phyloP scores from a whole-genome alignment of 306 rosid species.

The Pueraria montana region DNA sequence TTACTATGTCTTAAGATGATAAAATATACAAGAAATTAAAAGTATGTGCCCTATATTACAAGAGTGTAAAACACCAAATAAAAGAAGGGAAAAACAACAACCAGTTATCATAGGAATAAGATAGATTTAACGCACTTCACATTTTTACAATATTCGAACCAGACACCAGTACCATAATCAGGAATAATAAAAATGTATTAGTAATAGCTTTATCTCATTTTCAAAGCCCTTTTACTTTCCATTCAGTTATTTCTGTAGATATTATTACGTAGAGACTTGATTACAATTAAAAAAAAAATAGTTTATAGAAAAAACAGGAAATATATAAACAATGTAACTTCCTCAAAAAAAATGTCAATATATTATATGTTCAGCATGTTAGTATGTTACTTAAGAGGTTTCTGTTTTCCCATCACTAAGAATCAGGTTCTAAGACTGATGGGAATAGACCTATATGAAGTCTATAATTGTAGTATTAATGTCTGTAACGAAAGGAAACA shows the following conservation, averaged over 20 bases:
- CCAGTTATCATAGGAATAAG: not conserved
- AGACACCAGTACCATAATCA: not conserved
- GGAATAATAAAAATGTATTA: not conserved
- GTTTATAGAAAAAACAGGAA: not conserved
- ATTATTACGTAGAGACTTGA: not conserved
- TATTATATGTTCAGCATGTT: slow-evolving; percentile 9
- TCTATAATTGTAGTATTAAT: too few relatives aligned
- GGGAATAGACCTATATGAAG: too few relatives aligned
- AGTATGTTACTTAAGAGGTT: not conserved
- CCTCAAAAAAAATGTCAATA: not conserved
- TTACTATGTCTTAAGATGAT: slow-evolving; percentile 10
- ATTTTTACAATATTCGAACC: slow-evolving; percentile 5
- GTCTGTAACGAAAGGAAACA: too few relatives aligned
- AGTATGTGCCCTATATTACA: not conserved
- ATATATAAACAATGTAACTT: slow-evolving; percentile 18
- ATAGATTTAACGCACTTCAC: not conserved
- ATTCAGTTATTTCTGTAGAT: slow-evolving; percentile 2
- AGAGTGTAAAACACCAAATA: not conserved
- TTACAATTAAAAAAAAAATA: not conserved
- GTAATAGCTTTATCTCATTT: slow-evolving; percentile 16
- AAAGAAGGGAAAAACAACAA: not conserved
- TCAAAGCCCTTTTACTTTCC: slow-evolving; percentile 4
- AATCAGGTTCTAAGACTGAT: slow-evolving; percentile 2
- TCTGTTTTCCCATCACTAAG: slow-evolving; percentile 27
- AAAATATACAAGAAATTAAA: slow-evolving; percentile 9